A percentile compares a stretch with the other conserved stretches of the same genome.
phyloP scores from a whole-genome alignment of 805 yeast genomes.

The Pachysolen tannophilus region DNA sequence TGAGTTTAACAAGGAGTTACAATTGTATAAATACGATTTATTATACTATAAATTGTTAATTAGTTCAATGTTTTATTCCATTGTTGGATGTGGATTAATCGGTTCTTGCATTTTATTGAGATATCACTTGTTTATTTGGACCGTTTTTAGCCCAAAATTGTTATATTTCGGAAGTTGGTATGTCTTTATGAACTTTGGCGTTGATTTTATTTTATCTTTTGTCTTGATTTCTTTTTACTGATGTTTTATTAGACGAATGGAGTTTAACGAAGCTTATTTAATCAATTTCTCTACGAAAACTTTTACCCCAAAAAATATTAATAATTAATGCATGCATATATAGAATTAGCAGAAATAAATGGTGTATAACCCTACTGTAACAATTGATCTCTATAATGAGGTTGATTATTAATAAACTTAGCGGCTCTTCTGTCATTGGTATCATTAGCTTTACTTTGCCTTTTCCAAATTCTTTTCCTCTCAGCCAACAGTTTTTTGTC shows the following conservation, averaged over 20 bases:
- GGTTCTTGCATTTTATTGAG: constrained; percentile 67
- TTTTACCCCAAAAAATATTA: not conserved
- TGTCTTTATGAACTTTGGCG: constrained; percentile 35
- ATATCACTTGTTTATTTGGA: constrained; percentile 92
- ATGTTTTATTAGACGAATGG: not conserved
- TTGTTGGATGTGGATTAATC: constrained; percentile 50
- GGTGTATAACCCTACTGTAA: constrained; percentile 24
- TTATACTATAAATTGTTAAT: constrained; percentile 28
- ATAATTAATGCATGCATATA: not conserved
- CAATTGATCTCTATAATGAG: constrained; percentile 74
- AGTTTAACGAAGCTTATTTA: not conserved
- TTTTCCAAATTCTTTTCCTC: constrained; percentile 55
- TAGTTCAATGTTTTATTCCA: constrained; percentile 45
- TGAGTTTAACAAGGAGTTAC: constrained; percentile 20
- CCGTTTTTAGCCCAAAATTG: constrained; percentile 91
- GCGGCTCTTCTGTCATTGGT: constrained; percentile 48
- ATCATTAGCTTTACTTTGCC: constrained; percentile 41
- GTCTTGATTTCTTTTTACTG: constrained; percentile 4
- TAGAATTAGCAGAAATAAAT: not conserved
- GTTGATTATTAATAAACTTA: constrained; percentile 72
- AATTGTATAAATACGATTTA: constrained; percentile 18
- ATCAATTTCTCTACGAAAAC: not conserved
- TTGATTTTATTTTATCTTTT: constrained; percentile 23
- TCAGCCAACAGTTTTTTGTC: constrained; percentile 32
- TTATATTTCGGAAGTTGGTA: constrained; percentile 78